These are phyloP conservation scores for Trypanosoma platydactyli DNA, from an alignment of 208 protist species.

Conservation along the genomic window DNA sequence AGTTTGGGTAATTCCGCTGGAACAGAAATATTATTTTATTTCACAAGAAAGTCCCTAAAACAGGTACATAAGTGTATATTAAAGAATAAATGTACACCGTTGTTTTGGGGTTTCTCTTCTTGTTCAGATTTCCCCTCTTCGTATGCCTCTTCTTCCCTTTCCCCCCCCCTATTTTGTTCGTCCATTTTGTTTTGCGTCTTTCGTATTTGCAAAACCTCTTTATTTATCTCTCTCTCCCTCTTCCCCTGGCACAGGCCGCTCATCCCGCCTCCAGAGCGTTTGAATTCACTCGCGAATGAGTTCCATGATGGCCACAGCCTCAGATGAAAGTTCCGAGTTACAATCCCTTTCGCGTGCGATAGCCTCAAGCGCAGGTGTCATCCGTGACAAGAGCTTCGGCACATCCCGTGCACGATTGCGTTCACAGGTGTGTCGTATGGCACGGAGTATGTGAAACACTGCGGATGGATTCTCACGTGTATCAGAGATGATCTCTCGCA, in stretches of 20 bases:
- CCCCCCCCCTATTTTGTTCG: background rate
- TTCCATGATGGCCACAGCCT: constrained; percentile 17
- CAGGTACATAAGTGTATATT: no score
- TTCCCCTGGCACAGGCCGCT: background rate
- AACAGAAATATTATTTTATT: no score
- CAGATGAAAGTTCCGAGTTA: constrained; percentile 14
- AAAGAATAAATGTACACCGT: no score
- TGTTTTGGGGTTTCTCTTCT: no score
- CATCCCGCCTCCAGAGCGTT: background rate
- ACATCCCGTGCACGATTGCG: constrained; percentile 9
- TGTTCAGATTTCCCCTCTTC: no score
- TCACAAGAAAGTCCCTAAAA: no score
- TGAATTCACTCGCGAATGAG: constrained; percentile 13
- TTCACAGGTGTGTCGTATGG: constrained; percentile 43
- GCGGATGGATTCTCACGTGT: constrained; percentile 28
- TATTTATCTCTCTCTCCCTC: background rate
- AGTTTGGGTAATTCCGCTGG: no score
- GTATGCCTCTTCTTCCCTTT: background rate
- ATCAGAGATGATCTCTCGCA: constrained; percentile 31
- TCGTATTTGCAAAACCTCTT: constrained; percentile 4
- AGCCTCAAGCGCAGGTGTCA: constrained; percentile 12
- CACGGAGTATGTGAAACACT: constrained; percentile 45
- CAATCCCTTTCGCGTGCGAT: constrained; percentile 11
- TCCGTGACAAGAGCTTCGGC: constrained; percentile 12
- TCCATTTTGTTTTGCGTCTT: background rate